A percentile compares a stretch with the other conserved stretches of the same genome.
Conservation (phyloP, 805 yeast genomes). For the Metschnikowia cerradonensis region DNA sequence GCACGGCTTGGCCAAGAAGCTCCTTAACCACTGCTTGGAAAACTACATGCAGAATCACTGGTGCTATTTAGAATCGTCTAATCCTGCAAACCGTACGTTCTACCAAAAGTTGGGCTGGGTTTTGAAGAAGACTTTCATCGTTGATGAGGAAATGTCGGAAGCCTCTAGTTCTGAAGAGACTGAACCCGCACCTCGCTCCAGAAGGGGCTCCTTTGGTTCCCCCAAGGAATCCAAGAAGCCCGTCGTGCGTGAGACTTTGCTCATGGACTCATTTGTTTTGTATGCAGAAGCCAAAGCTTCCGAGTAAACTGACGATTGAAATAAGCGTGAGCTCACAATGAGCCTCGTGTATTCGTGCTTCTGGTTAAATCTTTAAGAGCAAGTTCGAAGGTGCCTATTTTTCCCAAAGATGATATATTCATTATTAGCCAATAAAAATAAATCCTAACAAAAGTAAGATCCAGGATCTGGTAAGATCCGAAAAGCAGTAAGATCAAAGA, state of each 20-base stretch:
- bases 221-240: constrained; percentile 3
- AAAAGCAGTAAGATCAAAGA: no score
- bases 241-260: constrained; percentile 10
- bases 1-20: constrained; percentile 51
- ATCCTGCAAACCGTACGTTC: constrained; percentile 48
- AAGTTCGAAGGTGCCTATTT: neutral
- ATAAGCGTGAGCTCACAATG: neutral
- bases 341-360: no score
- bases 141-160: constrained; percentile 22
- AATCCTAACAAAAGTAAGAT: no score
- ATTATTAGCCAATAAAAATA: no score
- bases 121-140: constrained; percentile 29
- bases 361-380: neutral
- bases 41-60: constrained; percentile 37
- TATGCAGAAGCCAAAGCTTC: constrained; percentile 5
- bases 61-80: constrained; percentile 54
- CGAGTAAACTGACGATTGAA: neutral
- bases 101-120: constrained; percentile 52
- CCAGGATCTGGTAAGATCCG: no score
- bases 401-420: no score
- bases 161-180: constrained; percentile 15
- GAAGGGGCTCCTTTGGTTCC: constrained; percentile 12
- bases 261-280: constrained; percentile 19
- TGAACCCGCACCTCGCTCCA: constrained; percentile 10
- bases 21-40: constrained; percentile 48